Evolutionary conservation across 2,329 filamentous ascomycete genomes (phyloP), one percentile per base, ranked within the genome.

Genomic region (Claviceps sorghi): DNA sequence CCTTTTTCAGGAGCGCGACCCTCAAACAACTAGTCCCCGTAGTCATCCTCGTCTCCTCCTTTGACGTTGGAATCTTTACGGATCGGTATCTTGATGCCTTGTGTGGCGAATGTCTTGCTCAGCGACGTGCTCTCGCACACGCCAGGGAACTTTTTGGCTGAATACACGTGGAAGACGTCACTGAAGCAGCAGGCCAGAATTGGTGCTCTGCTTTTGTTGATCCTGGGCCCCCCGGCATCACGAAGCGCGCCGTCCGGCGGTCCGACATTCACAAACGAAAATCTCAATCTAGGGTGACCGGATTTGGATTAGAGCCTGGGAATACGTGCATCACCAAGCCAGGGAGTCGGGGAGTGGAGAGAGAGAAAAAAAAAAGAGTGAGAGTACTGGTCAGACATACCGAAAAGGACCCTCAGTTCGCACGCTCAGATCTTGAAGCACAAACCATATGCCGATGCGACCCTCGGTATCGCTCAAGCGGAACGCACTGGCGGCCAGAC

Each of bases 71-170:
- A 83, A 62, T 96, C 91, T 68, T 96, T 96, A 22, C 91, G 76
- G 52, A 97, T 96, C 0, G 91, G 91, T 26, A 97, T 96, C 69
- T 96, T 96, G 69, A 95, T 95, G 26, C 93, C 93, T 63, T 98
- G 93, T 1, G 80, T 76, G 3, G 93, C 91, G 69, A 98, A 97
- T 56, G 82, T 87, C 67, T 94, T 95, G 75, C 90, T 96, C 19
- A 97, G 72, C 4, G 82, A 70, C 0, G 93, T 98, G 66, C 86
- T 94, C 65, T 97, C 91, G 53, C 95, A 95, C 1, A 98, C 93
- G 42, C 93, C 93, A 0, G 93, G 93, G 67, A 98, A 98, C 63
- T 96, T 96, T 76, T 98, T 98, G 48, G 93, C 93, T 2, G 88
- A 95, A 69, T 85, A 97, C 32, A 98, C 93, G 51, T 88, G 87